Conservation (phyloP, 345 rosid genomes). For the Xanthoceras sorbifolium region DNA sequence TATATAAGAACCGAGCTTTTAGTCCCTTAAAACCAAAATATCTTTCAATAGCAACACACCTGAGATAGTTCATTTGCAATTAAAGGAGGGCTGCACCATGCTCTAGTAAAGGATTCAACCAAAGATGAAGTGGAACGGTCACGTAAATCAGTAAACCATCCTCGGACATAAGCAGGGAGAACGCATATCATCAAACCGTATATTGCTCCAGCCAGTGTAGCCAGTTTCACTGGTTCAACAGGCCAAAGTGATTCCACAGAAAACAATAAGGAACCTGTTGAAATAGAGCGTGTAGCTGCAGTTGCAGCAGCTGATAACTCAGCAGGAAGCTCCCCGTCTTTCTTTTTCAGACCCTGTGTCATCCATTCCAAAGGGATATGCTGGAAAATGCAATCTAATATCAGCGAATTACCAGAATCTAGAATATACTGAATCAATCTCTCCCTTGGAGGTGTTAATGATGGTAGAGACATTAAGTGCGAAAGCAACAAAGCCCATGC, state of each 20-base stretch:
- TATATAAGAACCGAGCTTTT: background rate
- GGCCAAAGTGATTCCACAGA: slow-evolving; percentile 89
- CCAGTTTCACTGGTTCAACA: slow-evolving; percentile 57
- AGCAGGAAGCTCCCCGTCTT: slow-evolving; percentile 61
- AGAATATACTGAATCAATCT: slow-evolving; percentile 78
- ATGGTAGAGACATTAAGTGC: slow-evolving; percentile 67
- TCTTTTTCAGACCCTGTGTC: slow-evolving; percentile 67
- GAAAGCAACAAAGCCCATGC: slow-evolving; percentile 90
- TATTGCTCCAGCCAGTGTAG: slow-evolving; percentile 82
- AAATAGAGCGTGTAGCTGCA: slow-evolving; percentile 68
- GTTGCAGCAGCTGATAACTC: slow-evolving; percentile 63
- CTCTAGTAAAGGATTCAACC: slow-evolving; percentile 81
- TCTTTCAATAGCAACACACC: slow-evolving; percentile 46
- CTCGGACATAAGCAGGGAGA: slow-evolving; percentile 94
- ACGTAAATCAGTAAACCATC: slow-evolving; percentile 85
- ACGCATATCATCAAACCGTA: slow-evolving; percentile 84
- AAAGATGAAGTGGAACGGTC: slow-evolving; percentile 68
- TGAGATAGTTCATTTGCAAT: slow-evolving; percentile 80
- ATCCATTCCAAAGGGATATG: slow-evolving; percentile 71
- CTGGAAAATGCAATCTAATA: slow-evolving; percentile 88
- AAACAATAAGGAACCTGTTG: slow-evolving; percentile 60
- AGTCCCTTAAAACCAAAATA: background rate
- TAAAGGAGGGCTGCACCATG: slow-evolving; percentile 93
- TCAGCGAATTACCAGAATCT: slow-evolving; percentile 58
- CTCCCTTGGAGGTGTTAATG: slow-evolving; percentile 64